Evolutionary conservation across 1,139 yeast genomes (phyloP).

Genomic region (Lodderomyces oxycetoniae): DNA sequence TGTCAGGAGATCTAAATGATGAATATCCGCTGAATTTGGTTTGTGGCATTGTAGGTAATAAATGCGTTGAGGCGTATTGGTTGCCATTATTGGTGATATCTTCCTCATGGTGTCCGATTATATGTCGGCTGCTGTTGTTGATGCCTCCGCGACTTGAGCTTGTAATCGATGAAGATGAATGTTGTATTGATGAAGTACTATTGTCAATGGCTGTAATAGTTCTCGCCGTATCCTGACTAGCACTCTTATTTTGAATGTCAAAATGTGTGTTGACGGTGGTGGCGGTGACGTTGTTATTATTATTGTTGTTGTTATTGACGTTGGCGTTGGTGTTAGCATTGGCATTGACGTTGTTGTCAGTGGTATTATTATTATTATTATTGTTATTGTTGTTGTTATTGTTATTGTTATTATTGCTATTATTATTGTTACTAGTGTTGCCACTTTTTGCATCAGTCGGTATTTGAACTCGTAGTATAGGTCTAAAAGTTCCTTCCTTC

Average conservation of each 20-base stretch:
- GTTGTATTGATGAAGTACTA: slow-evolving; percentile 6
- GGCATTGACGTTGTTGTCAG: slow-evolving; percentile 1
- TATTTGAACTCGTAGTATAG: slow-evolving; percentile 48
- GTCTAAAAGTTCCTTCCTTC: slow-evolving; percentile 22
- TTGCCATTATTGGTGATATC: background rate
- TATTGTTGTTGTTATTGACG: slow-evolving; percentile 28
- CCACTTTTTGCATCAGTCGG: slow-evolving; percentile 36
- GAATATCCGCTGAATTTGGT: slow-evolving; percentile 21
- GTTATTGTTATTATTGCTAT: background rate
- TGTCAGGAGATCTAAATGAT: slow-evolving; percentile 37
- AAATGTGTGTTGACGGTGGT: too few relatives aligned
- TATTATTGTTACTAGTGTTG: slow-evolving; percentile 9
- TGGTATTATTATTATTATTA: slow-evolving; percentile 4
- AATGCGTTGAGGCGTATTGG: slow-evolving; percentile 3
- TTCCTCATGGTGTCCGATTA: background rate
- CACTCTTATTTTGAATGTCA: slow-evolving; percentile 4
- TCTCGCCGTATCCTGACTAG: slow-evolving; percentile 14
- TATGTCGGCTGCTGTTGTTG: slow-evolving; percentile 1
- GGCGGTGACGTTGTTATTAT: too few relatives aligned
- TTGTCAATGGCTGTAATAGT: slow-evolving; percentile 41
- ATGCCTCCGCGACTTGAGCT: slow-evolving; percentile 3
- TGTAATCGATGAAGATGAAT: slow-evolving; percentile 8
- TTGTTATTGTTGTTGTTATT: slow-evolving; percentile 28
- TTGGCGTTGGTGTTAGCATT: slow-evolving; percentile 29
- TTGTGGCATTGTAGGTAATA: slow-evolving; percentile 8